Percentiles rank a stretch among this genome's conserved stretches.
Conservation (phyloP, 2,329 filamentous ascomycete species). For the Arthrobotrys pseudoclavata region DNA sequence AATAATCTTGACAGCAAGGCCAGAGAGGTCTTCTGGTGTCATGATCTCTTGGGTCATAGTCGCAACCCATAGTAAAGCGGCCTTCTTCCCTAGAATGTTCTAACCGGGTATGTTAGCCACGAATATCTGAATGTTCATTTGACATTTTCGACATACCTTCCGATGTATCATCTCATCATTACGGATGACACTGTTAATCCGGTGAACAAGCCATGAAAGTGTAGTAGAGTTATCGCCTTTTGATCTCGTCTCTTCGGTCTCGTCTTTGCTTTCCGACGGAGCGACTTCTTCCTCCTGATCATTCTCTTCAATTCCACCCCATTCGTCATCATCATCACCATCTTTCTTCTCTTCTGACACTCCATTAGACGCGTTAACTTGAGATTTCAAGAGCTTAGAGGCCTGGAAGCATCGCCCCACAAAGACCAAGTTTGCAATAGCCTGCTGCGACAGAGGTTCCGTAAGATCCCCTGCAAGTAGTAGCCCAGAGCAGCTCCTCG, state of each 20-base stretch:
- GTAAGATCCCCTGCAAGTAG: slow-evolving; percentile 76
- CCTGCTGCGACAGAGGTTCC: slow-evolving; percentile 82
- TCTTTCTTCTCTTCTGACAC: slow-evolving; percentile 64
- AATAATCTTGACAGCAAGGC: slow-evolving; percentile 76
- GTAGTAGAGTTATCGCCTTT: slow-evolving; percentile 68
- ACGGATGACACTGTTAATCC: slow-evolving; percentile 82
- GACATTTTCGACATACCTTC: slow-evolving; percentile 57
- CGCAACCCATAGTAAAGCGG: slow-evolving; percentile 63
- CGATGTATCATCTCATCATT: slow-evolving; percentile 71
- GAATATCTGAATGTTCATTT: not conserved
- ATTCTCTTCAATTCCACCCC: slow-evolving; percentile 66
- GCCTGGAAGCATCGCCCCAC: slow-evolving; percentile 76
- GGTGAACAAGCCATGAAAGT: slow-evolving; percentile 81
- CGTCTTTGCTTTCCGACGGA: slow-evolving; percentile 68
- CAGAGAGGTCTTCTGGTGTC: slow-evolving; percentile 71
- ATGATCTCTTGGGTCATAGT: slow-evolving; percentile 66
- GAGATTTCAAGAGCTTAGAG: slow-evolving; percentile 70
- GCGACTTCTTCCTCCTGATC: slow-evolving; percentile 66
- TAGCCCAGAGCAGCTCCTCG: slow-evolving; percentile 71
- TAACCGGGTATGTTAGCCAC: slow-evolving; percentile 22
- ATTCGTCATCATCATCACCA: slow-evolving; percentile 67
- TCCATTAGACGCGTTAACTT: not conserved
- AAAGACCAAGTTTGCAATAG: slow-evolving; percentile 85
- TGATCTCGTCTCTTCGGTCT: slow-evolving; percentile 67
- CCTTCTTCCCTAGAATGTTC: slow-evolving; percentile 63